Base-by-base conservation (phyloP, 2,329 filamentous ascomycete genomes). In the Sporothrix pseudoabietina region DNA sequence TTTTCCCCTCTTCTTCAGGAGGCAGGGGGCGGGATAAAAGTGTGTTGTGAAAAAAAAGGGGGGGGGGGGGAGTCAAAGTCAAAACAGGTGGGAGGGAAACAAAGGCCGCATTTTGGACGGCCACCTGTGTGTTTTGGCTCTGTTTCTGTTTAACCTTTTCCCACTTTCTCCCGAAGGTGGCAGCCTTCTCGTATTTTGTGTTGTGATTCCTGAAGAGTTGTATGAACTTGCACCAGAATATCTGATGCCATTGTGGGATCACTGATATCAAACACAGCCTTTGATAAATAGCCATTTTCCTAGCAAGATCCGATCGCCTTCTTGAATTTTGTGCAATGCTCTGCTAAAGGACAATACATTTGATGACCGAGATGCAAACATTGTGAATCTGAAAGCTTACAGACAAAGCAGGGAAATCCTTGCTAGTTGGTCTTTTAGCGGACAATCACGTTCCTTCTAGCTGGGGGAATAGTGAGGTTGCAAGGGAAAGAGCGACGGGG, bases 401-500 rank as follows among this genome's bases (percentile, higher is more conserved):
- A 22, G n/a, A 26, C 39, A 49, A 66, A 63, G 19, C 41, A 66
- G 63, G 41, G 63, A 9, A 66, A 49, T 30, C 63, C 63, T 70
- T 71, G 52, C 55, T 47, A 59, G 54, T 22, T 63, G 41, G 41
- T 12, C 22, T 68, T 35, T 35, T 68, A 68, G 65, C 44, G 65
- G 65, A 52, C 65, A 52, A 54, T 49, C 63, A 16, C 6, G 44
- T 16, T 52, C 16, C 44, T 69, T 54, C 30, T 16, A 39, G 30
- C 30, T 54, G 47, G 47, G 47, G 66, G 22, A 54, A 69, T 30
- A 35, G 35, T 35, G 41, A 52, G 44, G 47, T 22, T 26, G 30
- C 30, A 54, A 69, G 66, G 63, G 66, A 54, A 72, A 66, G 63
- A 59, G 52, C 54, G 35, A 70, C 47, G 30, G 66, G 61, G 54